Percentiles rank a stretch among this genome's conserved stretches.
Evolutionary conservation across 208 protist species (phyloP).

Genomic region (Acanthamoeba polyphaga): DNA sequence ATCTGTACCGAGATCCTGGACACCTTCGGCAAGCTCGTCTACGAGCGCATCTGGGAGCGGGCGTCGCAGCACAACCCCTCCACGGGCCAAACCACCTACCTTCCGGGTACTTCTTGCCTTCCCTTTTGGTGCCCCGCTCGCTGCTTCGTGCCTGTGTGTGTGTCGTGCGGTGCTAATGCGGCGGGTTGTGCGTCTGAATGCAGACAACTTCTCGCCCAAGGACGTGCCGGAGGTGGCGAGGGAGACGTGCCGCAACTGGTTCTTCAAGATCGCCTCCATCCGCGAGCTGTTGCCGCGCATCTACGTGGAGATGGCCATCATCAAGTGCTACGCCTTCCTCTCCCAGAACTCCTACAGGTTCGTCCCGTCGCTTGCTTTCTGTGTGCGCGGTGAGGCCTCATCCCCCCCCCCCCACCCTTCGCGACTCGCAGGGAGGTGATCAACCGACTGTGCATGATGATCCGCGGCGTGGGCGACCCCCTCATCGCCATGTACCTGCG

Average conservation of each 20-base stretch:
- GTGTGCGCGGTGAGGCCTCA: background rate
- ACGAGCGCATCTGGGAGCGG: conserved; percentile 87
- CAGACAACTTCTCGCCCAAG: conserved; percentile 78
- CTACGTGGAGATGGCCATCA: conserved; percentile 91
- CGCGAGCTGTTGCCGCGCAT: conserved; percentile 92
- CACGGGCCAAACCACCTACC: conserved; percentile 41
- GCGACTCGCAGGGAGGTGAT: conserved; percentile 75
- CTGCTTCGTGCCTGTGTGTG: background rate
- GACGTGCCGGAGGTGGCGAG: conserved; percentile 83
- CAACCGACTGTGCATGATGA: conserved; percentile 83
- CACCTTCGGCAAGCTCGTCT: conserved; percentile 93
- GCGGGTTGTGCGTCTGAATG: background rate
- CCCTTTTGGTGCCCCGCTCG: background rate
- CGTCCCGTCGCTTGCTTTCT: background rate
- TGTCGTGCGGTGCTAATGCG: background rate
- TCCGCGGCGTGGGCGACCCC: conserved; percentile 92
- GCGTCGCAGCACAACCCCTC: conserved; percentile 17
- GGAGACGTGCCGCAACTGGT: conserved; percentile 94
- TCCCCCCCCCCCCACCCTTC: background rate
- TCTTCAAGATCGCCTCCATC: conserved; percentile 94
- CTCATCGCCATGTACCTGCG: conserved; percentile 90
- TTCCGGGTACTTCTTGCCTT: conserved; percentile 49
- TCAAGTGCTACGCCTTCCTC: conserved; percentile 90
- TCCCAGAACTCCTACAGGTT: conserved; percentile 71
- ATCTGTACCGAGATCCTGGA: conserved; percentile 92